These are phyloP conservation scores for Flaveria bidentis DNA, from an alignment of 129 eudicot genomes.

Conservation along the genomic window DNA sequence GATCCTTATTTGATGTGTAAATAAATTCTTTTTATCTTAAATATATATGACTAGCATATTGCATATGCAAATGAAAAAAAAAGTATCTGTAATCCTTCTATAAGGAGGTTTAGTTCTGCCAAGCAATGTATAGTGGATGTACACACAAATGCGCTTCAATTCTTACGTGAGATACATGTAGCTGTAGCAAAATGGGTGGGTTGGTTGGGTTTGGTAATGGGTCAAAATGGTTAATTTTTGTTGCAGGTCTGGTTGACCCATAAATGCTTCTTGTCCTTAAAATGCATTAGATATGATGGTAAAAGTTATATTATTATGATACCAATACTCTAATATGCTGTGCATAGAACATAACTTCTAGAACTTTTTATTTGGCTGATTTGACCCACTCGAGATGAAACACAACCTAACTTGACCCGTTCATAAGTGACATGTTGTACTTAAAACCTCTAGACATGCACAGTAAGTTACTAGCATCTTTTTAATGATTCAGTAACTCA, in stretches of 20 bases:
- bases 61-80: not conserved
- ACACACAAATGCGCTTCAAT: not conserved
- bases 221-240: not conserved
- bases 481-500: too few relatives aligned
- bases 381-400: not conserved
- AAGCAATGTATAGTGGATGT: not conserved
- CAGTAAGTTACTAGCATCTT: not conserved
- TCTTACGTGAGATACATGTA: not conserved
- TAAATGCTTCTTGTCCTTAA: not conserved
- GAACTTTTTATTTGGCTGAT: not conserved
- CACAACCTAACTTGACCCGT: not conserved
- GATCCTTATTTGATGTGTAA: not conserved
- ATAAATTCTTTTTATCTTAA: not conserved
- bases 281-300: not conserved
- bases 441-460: not conserved
- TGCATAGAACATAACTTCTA: not conserved
- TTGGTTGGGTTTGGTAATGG: not conserved
- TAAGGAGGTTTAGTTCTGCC: not conserved
- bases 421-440: too few relatives aligned
- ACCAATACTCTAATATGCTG: not conserved
- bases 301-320: not conserved
- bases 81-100: not conserved
- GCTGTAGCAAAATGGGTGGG: constrained; percentile 2
- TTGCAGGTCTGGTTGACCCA: not conserved
- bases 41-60: not conserved